Percentiles rank a stretch among this genome's conserved stretches.
Evolutionary conservation across 148 eudicot genomes (phyloP).

Genomic region (Fagopyrum esculentum): DNA sequence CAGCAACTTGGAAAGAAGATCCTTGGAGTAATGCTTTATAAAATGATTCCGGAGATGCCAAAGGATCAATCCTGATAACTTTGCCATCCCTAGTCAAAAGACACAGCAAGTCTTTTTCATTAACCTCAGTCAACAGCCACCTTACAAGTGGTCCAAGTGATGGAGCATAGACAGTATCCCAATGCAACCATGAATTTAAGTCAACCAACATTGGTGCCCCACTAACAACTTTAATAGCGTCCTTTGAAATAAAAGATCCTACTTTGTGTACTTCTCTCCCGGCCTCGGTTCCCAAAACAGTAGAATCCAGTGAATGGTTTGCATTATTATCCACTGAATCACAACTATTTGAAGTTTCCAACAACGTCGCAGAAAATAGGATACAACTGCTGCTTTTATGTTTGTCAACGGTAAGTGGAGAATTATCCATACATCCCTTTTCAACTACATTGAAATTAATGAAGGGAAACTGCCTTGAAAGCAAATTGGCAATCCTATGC

Average conservation of each 20-base stretch:
- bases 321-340: slow-evolving; percentile 23
- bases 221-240: slow-evolving; percentile 59
- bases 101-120: slow-evolving; percentile 55
- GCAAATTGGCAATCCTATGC: slow-evolving; percentile 48
- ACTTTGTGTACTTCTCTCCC: slow-evolving; percentile 20
- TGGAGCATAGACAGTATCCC: slow-evolving; percentile 74
- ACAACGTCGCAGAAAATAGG: slow-evolving; percentile 64
- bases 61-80: slow-evolving; percentile 64
- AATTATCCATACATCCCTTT: slow-evolving; percentile 26
- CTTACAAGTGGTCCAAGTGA: slow-evolving; percentile 77
- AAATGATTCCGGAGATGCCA: slow-evolving; percentile 60
- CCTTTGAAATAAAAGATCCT: slow-evolving; percentile 43
- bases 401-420: slow-evolving; percentile 26
- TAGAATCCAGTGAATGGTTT: slow-evolving; percentile 17
- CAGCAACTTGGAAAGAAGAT: slow-evolving; percentile 69
- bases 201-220: slow-evolving; percentile 77
- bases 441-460: slow-evolving; percentile 41
- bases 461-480: slow-evolving; percentile 64
- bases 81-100: slow-evolving; percentile 64
- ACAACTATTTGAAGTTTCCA: slow-evolving; percentile 21
- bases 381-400: slow-evolving; percentile 35
- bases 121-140: slow-evolving; percentile 66
- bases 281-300: slow-evolving; percentile 13
- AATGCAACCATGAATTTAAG: slow-evolving; percentile 66
- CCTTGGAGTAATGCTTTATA: slow-evolving; percentile 62